phyloP scores from a whole-genome alignment of 352 stramenopile genomes.

The Globisporangium solare region DNA sequence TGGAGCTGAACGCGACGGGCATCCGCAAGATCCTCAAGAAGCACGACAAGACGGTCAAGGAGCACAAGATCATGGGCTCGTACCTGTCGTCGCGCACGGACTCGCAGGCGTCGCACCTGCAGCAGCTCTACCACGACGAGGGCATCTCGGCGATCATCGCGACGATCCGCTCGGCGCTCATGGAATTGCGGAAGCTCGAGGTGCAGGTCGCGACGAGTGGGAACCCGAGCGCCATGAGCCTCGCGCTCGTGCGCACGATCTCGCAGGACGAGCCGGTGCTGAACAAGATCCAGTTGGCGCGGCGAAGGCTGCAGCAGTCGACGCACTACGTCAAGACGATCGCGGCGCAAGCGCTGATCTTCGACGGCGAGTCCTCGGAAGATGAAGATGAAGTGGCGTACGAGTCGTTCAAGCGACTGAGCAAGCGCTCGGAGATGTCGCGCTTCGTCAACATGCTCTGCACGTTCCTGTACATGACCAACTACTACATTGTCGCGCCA shows the following conservation, averaged over 20 bases:
- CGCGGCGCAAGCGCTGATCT: constrained; percentile 77
- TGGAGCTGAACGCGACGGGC: constrained; percentile 83
- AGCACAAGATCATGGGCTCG: constrained; percentile 82
- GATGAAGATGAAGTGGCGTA: constrained; percentile 76
- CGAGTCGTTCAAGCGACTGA: constrained; percentile 46
- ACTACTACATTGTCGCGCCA: constrained; percentile 97
- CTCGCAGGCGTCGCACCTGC: constrained; percentile 77
- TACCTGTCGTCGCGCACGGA: constrained; percentile 79
- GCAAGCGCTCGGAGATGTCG: constrained; percentile 52
- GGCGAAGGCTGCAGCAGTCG: constrained; percentile 67
- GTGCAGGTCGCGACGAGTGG: constrained; percentile 18
- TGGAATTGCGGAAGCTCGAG: constrained; percentile 52
- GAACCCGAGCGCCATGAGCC: neutral
- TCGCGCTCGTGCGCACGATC: constrained; percentile 41
- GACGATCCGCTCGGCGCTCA: constrained; percentile 65
- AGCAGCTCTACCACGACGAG: constrained; percentile 85
- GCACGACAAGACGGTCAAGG: constrained; percentile 82
- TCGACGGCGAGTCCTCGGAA: constrained; percentile 75
- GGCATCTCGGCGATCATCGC: constrained; percentile 87
- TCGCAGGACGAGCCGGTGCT: constrained; percentile 76
- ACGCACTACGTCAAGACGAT: constrained; percentile 84
- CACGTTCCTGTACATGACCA: constrained; percentile 97
- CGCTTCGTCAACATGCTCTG: constrained; percentile 92
- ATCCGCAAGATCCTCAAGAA: constrained; percentile 91
- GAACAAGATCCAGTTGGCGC: constrained; percentile 58